phyloP scores from a whole-genome alignment of 371 early-diverging fungal genomes.

The Edhazardia aedis region DNA sequence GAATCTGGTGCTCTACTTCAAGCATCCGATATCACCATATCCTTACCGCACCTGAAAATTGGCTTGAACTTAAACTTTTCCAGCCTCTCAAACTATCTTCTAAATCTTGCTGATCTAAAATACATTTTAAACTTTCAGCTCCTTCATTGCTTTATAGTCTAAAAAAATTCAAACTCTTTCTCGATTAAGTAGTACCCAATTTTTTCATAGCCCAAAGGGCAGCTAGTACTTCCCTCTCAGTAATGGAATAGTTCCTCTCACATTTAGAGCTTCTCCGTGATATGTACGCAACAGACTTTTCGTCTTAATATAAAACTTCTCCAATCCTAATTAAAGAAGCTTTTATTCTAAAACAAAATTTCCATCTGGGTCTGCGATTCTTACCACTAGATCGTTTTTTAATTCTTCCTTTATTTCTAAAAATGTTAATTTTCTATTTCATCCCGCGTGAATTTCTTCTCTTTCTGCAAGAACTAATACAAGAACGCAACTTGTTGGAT shows the following conservation, averaged over 20 bases:
- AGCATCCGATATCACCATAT: not conserved
- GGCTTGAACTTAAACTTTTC: not conserved
- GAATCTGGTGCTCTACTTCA: not conserved
- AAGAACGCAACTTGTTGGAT: too few species aligned
- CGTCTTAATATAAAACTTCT: not conserved
- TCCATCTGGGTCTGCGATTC: slow-evolving; percentile 1
- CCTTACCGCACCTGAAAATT: not conserved
- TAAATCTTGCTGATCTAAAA: not conserved
- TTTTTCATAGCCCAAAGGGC: not conserved
- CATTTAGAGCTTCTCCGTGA: not conserved
- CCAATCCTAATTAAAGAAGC: slow-evolving; percentile 15
- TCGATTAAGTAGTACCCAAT: not conserved
- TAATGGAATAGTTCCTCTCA: slow-evolving; percentile 2
- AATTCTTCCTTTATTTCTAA: not conserved
- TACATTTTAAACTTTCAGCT: not conserved
- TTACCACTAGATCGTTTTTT: not conserved
- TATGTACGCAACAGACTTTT: not conserved
- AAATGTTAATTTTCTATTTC: not conserved
- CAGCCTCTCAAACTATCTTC: too few species aligned
- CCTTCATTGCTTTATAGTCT: slow-evolving; percentile 1
- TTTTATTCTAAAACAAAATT: slow-evolving; percentile 11
- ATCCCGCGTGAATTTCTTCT: not conserved
- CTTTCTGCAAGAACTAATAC: not conserved
- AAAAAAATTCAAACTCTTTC: not conserved
- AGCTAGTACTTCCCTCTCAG: not conserved